Base-by-base conservation (phyloP, 2,329 filamentous ascomycete species). In the Colletotrichum agaves region DNA sequence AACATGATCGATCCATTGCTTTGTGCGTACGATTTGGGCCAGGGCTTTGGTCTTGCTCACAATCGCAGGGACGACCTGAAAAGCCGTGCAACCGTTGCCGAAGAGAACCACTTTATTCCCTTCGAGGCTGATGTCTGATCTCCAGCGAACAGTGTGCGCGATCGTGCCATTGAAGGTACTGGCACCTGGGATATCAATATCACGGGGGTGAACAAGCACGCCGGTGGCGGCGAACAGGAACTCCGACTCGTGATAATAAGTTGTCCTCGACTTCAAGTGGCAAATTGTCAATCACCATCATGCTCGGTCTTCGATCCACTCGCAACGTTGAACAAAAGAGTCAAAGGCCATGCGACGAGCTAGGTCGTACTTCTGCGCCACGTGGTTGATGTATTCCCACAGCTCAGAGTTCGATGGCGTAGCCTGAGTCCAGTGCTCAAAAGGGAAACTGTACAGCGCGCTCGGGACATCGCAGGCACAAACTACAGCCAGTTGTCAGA, bases 401-500 rank as follows among this genome's bases (percentile, higher is more conserved):
- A 91, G 87, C 72, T 91, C 89, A 2, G 75, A 71, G 3, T 83
- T 83, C 49, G 84, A 80, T 1, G 88, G 85, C 71, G 89, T 85
- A 56, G 87, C 80, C 55, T 86, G 81, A 0, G 80, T 83, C 88
- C 89, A 91, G 67, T 87, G 84, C n/a, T 82, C 81, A 73, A 89
- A 91, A 1, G 85, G 85, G 60, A 84, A 86, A 72, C 88, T 88
- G 74, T 91, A 91, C n/a, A 88, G 82, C 61, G 86, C 82, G 3
- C 83, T 82, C 2, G 88, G 87, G 1, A 91, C 82, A 52, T 89
- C 87, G 72, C 87, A 88, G 10, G 86, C 86, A 61, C 73, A 76
- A 5, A 75, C 74, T 76, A 23, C n/a, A 19, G 11, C 15, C 8
- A 21, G n/a, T 10, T 37, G 33, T 23, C 31, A 63, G 39, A 15